These are phyloP conservation scores for Fusarium incarnatum DNA, from an alignment of 2,329 filamentous ascomycete genomes.

Conservation along the genomic window DNA sequence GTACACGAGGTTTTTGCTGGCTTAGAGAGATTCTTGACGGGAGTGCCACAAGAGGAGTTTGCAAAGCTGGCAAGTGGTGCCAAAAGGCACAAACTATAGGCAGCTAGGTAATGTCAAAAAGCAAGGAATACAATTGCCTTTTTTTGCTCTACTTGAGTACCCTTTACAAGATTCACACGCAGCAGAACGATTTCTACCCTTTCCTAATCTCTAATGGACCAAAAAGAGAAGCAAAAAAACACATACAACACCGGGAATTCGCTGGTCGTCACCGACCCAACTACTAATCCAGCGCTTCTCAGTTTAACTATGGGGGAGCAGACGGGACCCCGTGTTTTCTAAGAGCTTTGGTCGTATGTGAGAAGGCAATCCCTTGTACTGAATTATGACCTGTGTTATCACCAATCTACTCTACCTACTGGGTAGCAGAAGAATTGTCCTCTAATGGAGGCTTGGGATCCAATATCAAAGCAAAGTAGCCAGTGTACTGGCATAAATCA, in stretches of 20 bases:
- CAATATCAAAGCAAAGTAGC: not conserved
- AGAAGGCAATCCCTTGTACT: not conserved
- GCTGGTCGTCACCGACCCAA: not conserved
- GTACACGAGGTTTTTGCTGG: conserved; percentile 88
- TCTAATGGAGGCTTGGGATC: not conserved
- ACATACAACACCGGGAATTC: conserved; percentile 17
- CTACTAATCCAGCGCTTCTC: not conserved
- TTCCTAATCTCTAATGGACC: not conserved
- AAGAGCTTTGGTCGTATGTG: conserved; percentile 18
- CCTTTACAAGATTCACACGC: not conserved
- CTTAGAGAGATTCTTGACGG: conserved; percentile 80
- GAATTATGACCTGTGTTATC: not conserved
- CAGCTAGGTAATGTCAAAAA: not conserved
- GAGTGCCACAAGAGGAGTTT: conserved; percentile 90
- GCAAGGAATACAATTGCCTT: not conserved
- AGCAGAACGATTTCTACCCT: not conserved
- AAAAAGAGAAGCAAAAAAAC: not conserved
- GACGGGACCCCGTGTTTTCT: conserved; percentile 19
- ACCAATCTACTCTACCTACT: not conserved
- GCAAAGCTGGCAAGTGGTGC: conserved; percentile 83
- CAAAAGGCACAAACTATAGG: conserved; percentile 91
- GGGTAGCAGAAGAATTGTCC: not conserved
- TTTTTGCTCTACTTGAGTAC: not conserved
- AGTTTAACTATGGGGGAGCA: conserved; percentile 9
- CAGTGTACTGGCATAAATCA: not conserved